These are phyloP conservation scores for Entomophthora muscae DNA, from an alignment of 371 early-diverging fungal genomes.

Conservation along the genomic window DNA sequence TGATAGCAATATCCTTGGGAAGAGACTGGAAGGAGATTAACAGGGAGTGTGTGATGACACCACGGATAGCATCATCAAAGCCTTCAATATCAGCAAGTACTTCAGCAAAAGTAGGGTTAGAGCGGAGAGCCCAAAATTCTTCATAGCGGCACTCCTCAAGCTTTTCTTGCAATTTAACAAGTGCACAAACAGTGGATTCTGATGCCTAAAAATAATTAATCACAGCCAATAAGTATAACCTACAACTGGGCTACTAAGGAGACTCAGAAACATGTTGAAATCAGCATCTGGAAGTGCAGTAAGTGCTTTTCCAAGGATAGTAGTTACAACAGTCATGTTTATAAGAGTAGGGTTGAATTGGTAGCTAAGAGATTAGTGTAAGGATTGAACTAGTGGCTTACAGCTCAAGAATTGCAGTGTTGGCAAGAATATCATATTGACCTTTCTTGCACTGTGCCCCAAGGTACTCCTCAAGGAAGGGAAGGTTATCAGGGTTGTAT, in stretches of 20 bases:
- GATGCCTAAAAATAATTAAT: constrained; percentile 13
- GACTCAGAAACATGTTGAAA: constrained; percentile 72
- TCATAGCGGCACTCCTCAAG: constrained; percentile 61
- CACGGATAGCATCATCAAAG: constrained; percentile 57
- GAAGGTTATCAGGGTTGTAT: constrained; percentile 76
- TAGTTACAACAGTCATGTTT: constrained; percentile 46
- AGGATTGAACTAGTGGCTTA: constrained; percentile 16
- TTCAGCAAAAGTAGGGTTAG: constrained; percentile 27
- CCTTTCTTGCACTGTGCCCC: constrained; percentile 50
- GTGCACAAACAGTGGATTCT: constrained; percentile 34
- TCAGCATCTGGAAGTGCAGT: constrained; percentile 72
- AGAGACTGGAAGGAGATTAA: constrained; percentile 69
- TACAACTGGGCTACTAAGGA: constrained; percentile 22
- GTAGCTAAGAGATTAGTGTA: constrained; percentile 24
- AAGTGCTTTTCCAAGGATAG: constrained; percentile 63
- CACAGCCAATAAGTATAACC: not conserved
- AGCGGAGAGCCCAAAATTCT: constrained; percentile 57
- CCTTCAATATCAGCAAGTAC: constrained; percentile 40
- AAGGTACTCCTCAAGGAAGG: constrained; percentile 64
- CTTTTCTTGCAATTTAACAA: constrained; percentile 53
- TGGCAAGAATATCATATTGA: constrained; percentile 73
- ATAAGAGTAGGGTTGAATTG: constrained; percentile 73
- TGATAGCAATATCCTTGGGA: constrained; percentile 25
- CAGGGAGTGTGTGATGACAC: constrained; percentile 47
- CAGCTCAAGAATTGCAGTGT: constrained; percentile 78